These are phyloP conservation scores for Aspergillus baeticus DNA, from an alignment of 495 filamentous ascomycete genomes.

Conservation along the genomic window DNA sequence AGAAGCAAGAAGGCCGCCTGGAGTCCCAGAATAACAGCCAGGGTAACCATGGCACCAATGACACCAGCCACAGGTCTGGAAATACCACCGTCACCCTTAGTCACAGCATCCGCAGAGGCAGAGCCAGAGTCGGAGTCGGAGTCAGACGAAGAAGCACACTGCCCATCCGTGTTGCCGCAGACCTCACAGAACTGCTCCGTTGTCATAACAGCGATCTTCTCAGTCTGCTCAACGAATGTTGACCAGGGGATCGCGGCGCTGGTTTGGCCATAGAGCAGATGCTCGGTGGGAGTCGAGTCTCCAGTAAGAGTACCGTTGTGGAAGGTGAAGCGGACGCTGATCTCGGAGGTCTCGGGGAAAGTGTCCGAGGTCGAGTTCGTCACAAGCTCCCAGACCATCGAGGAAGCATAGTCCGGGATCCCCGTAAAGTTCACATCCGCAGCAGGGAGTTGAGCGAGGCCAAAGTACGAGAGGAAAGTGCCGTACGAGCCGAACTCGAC, in stretches of 20 bases:
- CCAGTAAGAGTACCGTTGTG: conserved; percentile 49
- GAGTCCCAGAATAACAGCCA: conserved; percentile 52
- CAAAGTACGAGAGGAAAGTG: conserved; percentile 52
- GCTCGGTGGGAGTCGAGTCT: conserved; percentile 26
- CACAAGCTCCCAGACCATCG: conserved; percentile 55
- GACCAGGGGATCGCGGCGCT: conserved; percentile 37
- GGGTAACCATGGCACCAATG: conserved; percentile 62
- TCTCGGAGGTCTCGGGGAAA: conserved; percentile 33
- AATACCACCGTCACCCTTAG: conserved; percentile 23
- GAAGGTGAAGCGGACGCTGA: conserved; percentile 53
- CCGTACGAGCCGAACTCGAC: conserved; percentile 52
- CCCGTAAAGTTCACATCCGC: conserved; percentile 41
- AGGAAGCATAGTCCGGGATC: conserved; percentile 51
- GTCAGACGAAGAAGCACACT: conserved; percentile 25
- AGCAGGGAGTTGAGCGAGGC: conserved; percentile 41
- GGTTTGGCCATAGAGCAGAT: conserved; percentile 44
- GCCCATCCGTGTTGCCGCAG: conserved; percentile 44
- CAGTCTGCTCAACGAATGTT: conserved; percentile 39
- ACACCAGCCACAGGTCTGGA: conserved; percentile 51
- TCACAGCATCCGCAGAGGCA: conserved; percentile 13
- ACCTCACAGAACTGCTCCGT: conserved; percentile 44
- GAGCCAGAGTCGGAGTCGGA: conserved; percentile 16
- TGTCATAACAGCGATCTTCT: conserved; percentile 39
- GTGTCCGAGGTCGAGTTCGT: conserved; percentile 39
- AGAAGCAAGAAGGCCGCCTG: conserved; percentile 42